These are phyloP conservation scores for Puccinia triticina DNA, from an alignment of 1,284 basidiomycete species.

Conservation along the genomic window DNA sequence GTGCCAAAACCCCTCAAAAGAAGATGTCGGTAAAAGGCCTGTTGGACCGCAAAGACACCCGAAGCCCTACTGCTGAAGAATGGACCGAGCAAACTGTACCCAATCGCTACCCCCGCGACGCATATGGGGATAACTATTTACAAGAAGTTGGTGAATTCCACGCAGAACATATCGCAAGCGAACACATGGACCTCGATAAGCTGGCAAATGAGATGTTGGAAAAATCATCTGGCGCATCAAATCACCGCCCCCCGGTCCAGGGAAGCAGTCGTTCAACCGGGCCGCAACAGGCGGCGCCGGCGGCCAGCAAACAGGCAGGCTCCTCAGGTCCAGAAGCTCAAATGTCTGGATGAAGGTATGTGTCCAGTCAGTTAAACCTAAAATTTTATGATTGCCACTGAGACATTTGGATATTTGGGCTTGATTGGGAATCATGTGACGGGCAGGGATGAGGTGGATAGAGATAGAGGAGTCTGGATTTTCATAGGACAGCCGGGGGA, in stretches of 20 bases:
- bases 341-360: slow-evolving; percentile 1
- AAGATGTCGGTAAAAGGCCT: slow-evolving; percentile 12
- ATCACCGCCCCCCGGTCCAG: neutral
- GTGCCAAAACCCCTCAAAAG: slow-evolving; percentile 9
- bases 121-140: neutral
- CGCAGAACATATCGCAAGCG: neutral
- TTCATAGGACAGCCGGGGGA: neutral
- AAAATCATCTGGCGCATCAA: neutral
- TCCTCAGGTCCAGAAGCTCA: neutral
- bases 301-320: neutral
- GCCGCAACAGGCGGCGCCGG: neutral
- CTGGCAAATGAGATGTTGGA: neutral
- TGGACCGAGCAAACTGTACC: neutral
- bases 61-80: neutral
- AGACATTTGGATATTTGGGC: neutral
- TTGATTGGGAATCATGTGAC: neutral
- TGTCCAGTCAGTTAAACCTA: neutral
- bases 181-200: neutral
- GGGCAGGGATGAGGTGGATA: neutral
- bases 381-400: neutral
- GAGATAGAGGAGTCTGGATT: neutral
- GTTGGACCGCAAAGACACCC: neutral
- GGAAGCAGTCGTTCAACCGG: neutral
- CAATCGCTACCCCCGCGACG: neutral
- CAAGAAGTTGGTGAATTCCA: slow-evolving; percentile 1